Evolutionary conservation across 2,329 filamentous ascomycete genomes (phyloP).

Genomic region (Dothideomycetes sp.): DNA sequence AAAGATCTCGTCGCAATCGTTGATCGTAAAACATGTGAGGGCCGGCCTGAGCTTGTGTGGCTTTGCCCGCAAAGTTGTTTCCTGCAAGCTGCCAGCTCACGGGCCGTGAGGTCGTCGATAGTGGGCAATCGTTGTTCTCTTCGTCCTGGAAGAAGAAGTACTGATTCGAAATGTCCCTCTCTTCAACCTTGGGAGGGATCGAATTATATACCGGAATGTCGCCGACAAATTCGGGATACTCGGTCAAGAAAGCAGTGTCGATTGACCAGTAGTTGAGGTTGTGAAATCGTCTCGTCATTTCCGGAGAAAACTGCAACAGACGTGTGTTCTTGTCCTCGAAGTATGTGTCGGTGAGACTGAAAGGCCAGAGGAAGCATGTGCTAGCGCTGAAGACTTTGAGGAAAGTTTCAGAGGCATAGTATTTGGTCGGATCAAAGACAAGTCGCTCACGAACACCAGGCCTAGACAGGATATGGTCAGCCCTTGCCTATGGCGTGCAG

Average conservation of each 20-base stretch:
- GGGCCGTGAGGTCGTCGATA: too few relatives aligned
- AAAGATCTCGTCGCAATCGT: too few relatives aligned
- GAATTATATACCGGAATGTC: constrained; percentile 7
- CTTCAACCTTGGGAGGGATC: constrained; percentile 4
- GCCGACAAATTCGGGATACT: constrained; percentile 6
- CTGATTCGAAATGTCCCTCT: background rate
- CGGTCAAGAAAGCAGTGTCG: constrained; percentile 5
- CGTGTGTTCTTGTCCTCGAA: constrained; percentile 1
- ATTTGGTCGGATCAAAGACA: constrained; percentile 5
- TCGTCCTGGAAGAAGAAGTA: background rate
- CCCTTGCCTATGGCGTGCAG: background rate
- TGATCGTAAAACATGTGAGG: too few relatives aligned
- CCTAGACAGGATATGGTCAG: too few relatives aligned
- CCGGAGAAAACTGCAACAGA: constrained; percentile 6
- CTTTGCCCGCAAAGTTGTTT: too few relatives aligned
- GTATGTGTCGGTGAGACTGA: constrained; percentile 1
- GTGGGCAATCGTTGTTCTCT: too few relatives aligned
- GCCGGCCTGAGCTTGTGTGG: too few relatives aligned
- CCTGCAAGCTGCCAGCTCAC: too few relatives aligned
- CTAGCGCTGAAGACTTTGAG: constrained; percentile 5
- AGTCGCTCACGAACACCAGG: constrained; percentile 7
- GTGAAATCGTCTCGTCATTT: constrained; percentile 4
- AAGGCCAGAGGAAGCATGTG: constrained; percentile 6
- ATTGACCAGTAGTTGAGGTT: constrained; percentile 7
- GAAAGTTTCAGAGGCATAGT: constrained; percentile 4